These are phyloP conservation scores for Fusarium odoratissimum DNA, from an alignment of 2,329 filamentous ascomycete genomes.

Conservation along the genomic window DNA sequence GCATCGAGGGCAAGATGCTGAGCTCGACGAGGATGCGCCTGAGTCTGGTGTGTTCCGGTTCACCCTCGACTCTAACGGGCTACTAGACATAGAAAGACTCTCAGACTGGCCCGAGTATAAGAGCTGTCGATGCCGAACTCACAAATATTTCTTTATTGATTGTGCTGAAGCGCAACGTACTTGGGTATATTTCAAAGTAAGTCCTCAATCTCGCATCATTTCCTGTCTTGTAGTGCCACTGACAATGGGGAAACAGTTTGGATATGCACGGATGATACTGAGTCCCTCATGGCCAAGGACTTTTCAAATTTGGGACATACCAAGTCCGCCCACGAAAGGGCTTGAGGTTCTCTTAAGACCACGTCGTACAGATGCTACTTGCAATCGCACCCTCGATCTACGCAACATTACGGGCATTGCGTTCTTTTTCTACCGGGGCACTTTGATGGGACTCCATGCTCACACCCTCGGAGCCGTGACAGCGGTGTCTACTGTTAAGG, in stretches of 20 bases:
- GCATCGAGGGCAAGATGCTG: not conserved
- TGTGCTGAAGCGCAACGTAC: not conserved
- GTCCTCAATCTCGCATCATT: not conserved
- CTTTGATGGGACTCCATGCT: not conserved
- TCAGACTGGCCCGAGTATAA: not conserved
- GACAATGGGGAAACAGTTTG: not conserved
- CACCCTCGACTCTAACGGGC: not conserved
- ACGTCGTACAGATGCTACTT: not conserved
- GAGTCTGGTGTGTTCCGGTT: not conserved
- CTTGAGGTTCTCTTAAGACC: not conserved
- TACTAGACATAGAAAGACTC: conserved; percentile 1
- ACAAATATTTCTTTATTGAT: not conserved
- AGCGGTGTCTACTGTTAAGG: not conserved
- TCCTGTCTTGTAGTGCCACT: not conserved
- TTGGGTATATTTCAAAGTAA: not conserved
- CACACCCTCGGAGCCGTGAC: not conserved
- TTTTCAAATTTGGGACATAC: not conserved
- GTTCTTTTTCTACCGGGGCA: not conserved
- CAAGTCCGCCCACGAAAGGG: not conserved
- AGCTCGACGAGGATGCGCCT: not conserved
- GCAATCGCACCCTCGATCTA: not conserved
- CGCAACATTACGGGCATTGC: not conserved
- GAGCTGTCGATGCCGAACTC: not conserved
- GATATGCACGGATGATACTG: not conserved
- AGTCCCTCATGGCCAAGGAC: not conserved